Base-by-base conservation (phyloP, 2,329 filamentous ascomycete genomes). In the Nemania diffusa region DNA sequence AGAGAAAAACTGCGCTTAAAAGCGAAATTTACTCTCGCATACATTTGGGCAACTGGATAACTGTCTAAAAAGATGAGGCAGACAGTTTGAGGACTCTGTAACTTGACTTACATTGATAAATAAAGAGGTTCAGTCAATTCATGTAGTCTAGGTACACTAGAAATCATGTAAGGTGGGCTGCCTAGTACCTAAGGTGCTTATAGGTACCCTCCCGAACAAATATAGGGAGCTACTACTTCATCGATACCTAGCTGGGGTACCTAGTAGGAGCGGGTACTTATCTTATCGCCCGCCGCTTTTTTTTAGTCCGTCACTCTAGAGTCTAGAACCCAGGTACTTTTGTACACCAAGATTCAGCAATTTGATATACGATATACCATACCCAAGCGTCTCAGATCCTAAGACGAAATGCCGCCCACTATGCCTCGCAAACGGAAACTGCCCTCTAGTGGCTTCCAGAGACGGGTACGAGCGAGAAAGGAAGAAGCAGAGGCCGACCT, bases 391-490 rank as follows among this genome's bases (percentile, higher is more conserved):
- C 11, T 22, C 34, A 64, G 13, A 56, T 26, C 1, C 44, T 3
- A 15, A 57, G 37, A 37, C 48, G 24, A 26, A 13, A 78, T 77
- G 76, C 64, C 73, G 7, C 69, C 71, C 17, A 56, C 52, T 55
- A 58, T 57, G 27, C 68, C 76, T 0, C 80, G 80, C 66, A 80
- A 81, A 70, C 80, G 85, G 46, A 85, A 83, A 72, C 60, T 77
- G 2, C 77, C 79, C 1, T 74, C 76, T 0, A 46, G 74, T 6
- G 79, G 77, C 11, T 74, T 84, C 1, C 79, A 82, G 67, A 78
- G 82, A 63, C 79, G 82, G 48, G 83, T 85, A 1, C 81, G 81
- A 40, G 78, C 81, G 1, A 77, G 83, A 55, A 80, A 75, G 32
- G 81, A 84, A 29, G 82, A 84, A 27, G 69, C 73, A 32, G 79